phyloP scores from a whole-genome alignment of 257 asterid genomes.

The Ehretia macrophylla region DNA sequence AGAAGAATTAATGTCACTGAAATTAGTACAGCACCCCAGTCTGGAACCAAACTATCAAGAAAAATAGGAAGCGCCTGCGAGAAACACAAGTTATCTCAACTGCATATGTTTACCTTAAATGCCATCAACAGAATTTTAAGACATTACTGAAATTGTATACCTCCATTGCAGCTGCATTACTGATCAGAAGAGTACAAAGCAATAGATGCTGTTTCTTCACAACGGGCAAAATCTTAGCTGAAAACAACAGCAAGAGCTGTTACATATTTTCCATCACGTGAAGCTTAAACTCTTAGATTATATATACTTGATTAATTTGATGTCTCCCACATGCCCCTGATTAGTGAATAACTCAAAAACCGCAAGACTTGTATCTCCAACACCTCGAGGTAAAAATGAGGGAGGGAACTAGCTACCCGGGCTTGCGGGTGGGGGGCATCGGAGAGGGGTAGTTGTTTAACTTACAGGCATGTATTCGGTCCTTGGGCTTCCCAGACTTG shows the following conservation, averaged over 20 bases:
- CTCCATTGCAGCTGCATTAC: slow-evolving; percentile 85
- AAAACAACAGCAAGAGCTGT: not conserved
- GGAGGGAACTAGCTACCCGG: no score
- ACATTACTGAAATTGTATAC: slow-evolving; percentile 15
- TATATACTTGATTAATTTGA: not conserved
- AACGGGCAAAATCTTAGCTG: slow-evolving; percentile 67
- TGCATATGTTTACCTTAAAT: not conserved
- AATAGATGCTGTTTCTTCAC: slow-evolving; percentile 65
- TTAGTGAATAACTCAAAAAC: not conserved
- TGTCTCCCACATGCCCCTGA: not conserved
- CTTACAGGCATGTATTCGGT: slow-evolving; percentile 25
- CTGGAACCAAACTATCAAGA: slow-evolving; percentile 51
- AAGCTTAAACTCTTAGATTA: no score
- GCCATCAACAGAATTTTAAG: not conserved
- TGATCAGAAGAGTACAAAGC: slow-evolving; percentile 70
- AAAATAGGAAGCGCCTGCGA: slow-evolving; percentile 87
- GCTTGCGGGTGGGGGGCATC: not conserved
- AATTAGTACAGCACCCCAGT: slow-evolving; percentile 74
- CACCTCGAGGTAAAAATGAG: no score
- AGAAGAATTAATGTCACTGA: slow-evolving; percentile 73
- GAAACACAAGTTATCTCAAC: slow-evolving; percentile 4
- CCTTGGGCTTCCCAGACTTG: slow-evolving; percentile 27
- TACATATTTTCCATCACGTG: no score
- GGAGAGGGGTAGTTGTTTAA: not conserved
- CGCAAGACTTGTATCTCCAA: no score